These are phyloP conservation scores for Lonicera japonica DNA, from an alignment of 129 eudicot species.

Conservation along the genomic window DNA sequence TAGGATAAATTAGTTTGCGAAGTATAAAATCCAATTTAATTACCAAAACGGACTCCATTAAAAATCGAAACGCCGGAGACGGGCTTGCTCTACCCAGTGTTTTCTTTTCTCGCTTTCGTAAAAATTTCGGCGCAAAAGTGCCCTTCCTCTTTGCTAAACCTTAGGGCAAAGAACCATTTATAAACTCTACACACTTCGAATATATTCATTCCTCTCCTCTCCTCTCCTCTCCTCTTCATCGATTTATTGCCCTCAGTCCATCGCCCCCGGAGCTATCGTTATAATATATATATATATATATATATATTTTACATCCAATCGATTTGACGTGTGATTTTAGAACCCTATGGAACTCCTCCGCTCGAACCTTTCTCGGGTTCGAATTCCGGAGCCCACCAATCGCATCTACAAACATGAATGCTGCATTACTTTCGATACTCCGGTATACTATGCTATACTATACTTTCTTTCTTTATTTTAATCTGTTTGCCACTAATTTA, in stretches of 20 bases:
- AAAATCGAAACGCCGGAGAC: conserved; percentile 7
- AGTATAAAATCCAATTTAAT: too few species aligned
- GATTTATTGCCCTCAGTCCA: background rate
- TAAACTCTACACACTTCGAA: background rate
- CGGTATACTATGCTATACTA: too few species aligned
- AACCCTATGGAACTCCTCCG: conserved; percentile 73
- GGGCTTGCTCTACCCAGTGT: conserved; percentile 1
- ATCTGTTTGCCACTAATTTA: too few species aligned
- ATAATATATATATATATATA: too few species aligned
- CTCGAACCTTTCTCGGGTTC: conserved; percentile 59
- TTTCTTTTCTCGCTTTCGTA: conserved; percentile 6
- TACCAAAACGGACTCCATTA: background rate
- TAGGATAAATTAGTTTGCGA: too few species aligned
- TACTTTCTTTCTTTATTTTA: background rate
- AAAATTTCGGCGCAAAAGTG: conserved; percentile 2
- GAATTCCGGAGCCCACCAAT: conserved; percentile 89
- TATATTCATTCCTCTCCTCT: conserved; percentile 1
- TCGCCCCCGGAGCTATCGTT: too few species aligned
- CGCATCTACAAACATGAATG: conserved; percentile 95
- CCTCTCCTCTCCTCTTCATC: too few species aligned
- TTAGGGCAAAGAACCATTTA: conserved; percentile 42
- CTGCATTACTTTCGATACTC: conserved; percentile 89
- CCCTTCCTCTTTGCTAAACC: conserved; percentile 23
- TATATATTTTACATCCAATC: background rate
- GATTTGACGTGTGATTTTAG: background rate